Conservation (phyloP, 495 filamentous ascomycete species). For the Glarea lozoyensis region DNA sequence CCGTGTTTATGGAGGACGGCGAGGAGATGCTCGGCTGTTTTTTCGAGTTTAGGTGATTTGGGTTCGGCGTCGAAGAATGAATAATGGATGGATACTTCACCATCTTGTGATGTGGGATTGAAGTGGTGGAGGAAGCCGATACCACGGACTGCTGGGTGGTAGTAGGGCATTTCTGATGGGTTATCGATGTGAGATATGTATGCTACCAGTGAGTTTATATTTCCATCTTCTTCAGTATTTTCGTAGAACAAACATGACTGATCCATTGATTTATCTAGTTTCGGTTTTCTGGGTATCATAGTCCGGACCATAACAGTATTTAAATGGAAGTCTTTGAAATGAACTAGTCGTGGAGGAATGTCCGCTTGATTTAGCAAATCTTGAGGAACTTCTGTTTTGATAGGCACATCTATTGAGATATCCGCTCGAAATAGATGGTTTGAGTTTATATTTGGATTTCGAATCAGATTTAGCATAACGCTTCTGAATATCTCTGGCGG, state of each 20-base stretch:
- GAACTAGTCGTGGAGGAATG: conserved; percentile 28
- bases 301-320: conserved; percentile 58
- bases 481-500: conserved; percentile 46
- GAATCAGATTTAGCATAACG: conserved; percentile 64
- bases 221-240: conserved; percentile 9
- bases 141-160: conserved; percentile 67
- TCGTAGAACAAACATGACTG: conserved; percentile 73
- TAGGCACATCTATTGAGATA: conserved; percentile 47
- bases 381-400: conserved; percentile 1
- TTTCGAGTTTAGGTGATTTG: conserved; percentile 45
- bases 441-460: conserved; percentile 81
- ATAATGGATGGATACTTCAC: conserved; percentile 59
- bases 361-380: conserved; percentile 9
- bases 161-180: conserved; percentile 64
- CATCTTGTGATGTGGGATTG: conserved; percentile 26
- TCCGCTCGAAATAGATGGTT: conserved; percentile 80
- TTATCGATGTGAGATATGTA: conserved; percentile 66
- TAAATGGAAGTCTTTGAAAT: conserved; percentile 42
- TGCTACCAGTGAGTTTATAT: conserved; percentile 50
- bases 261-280: conserved; percentile 60
- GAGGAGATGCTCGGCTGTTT: conserved; percentile 64
- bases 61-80: conserved; percentile 43
- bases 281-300: conserved; percentile 72
- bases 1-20: conserved; percentile 70
- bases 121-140: conserved; percentile 69